A percentile compares a stretch with the other conserved stretches of the same genome.
Evolutionary conservation across 2,329 filamentous ascomycete genomes (phyloP).

Genomic region (Rutstroemia sydowiana): DNA sequence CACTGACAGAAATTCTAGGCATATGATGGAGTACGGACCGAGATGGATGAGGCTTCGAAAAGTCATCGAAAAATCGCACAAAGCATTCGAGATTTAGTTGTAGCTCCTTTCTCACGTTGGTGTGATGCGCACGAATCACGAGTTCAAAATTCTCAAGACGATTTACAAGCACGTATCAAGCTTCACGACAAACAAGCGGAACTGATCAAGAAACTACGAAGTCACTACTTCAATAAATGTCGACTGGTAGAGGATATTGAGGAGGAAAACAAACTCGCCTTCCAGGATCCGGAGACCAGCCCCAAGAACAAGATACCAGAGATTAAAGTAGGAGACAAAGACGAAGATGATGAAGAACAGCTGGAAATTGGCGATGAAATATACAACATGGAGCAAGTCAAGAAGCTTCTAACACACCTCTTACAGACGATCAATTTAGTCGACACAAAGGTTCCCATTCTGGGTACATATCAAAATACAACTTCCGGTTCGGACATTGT

Average conservation of each 20-base stretch:
- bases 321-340: constrained; percentile 75
- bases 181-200: constrained; percentile 89
- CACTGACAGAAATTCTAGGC: constrained; percentile 48
- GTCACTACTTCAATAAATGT: constrained; percentile 98
- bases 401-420: constrained; percentile 83
- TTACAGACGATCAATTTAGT: constrained; percentile 78
- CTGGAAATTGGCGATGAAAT: constrained; percentile 86
- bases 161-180: constrained; percentile 85
- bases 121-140: constrained; percentile 89
- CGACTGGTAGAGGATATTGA: constrained; percentile 91
- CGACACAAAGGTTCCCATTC: constrained; percentile 90
- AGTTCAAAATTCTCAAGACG: constrained; percentile 89
- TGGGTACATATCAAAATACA: constrained; percentile 91
- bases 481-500: constrained; percentile 89
- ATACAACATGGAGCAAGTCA: constrained; percentile 79
- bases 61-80: constrained; percentile 94
- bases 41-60: constrained; percentile 85
- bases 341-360: constrained; percentile 66
- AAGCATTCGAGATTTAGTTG: constrained; percentile 91
- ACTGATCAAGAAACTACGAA: constrained; percentile 82
- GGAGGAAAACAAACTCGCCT: constrained; percentile 97
- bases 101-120: constrained; percentile 91
- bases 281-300: constrained; percentile 75
- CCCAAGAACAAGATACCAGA: constrained; percentile 64
- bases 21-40: constrained; percentile 83